Conservation (phyloP, 257 asterid genomes). For the Thymus quinquecostatus region DNA sequence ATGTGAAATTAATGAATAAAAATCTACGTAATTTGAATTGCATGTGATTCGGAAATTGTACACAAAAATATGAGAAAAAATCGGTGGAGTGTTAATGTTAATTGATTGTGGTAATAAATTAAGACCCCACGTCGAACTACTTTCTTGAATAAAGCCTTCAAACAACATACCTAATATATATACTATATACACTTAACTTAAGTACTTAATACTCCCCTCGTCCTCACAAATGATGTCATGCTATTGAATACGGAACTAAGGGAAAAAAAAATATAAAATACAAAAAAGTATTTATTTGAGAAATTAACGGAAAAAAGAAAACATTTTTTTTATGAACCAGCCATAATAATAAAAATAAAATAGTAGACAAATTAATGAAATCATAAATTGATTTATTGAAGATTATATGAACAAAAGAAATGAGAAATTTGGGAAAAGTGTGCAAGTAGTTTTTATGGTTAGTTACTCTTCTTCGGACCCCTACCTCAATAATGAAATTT, state of each 20-base stretch:
- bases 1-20: not conserved
- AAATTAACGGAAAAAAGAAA: too few species aligned
- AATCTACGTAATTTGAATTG: constrained; percentile 1
- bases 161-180: constrained; percentile 23
- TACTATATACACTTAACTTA: not conserved
- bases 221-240: too few species aligned
- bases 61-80: constrained; percentile 8
- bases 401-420: not conserved
- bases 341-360: too few species aligned
- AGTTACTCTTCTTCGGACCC: not conserved
- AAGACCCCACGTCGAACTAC: constrained; percentile 31
- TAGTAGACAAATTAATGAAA: not conserved
- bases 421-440: not conserved
- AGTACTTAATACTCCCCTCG: not conserved
- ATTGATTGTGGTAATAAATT: constrained; percentile 26
- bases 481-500: not conserved
- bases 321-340: too few species aligned
- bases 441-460: not conserved
- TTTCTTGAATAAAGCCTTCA: constrained; percentile 27
- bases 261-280: too few species aligned
- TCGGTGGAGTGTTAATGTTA: constrained; percentile 30
- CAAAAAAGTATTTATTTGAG: too few species aligned
- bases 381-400: not conserved
- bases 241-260: too few species aligned
- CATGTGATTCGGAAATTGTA: constrained; percentile 27